Evolutionary conservation across 192 early-diverging fungal species (phyloP), one percentile per base, ranked within the genome.

Genomic region (Podila clonocystis): DNA sequence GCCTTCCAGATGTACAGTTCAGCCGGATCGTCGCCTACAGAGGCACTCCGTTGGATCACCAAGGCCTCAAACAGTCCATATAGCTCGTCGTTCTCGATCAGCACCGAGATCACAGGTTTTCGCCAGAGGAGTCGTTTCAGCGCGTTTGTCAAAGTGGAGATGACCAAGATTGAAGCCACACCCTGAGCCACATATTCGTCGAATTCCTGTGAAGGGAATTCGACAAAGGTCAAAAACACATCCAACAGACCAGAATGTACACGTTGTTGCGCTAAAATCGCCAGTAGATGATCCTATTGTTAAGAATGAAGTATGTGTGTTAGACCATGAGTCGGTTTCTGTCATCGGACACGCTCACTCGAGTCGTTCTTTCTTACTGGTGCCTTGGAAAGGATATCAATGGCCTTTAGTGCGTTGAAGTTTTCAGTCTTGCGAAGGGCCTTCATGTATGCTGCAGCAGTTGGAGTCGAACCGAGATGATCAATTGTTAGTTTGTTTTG

Each of bases 331-430:
- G 4, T 15, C 0, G 15, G 41, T 45, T 45, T 12, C 15, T 45
- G 41, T 15, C 11, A 45, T 12, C 11, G 33, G n/a, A 13, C 26
- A 63, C 57, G 48, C n/a, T 22, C 24, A 59, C n/a, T 22, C 24
- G 55, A 48, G n/a, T 22, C 19, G 9, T 6, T 67, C n/a, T 30
- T 62, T 75, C 85, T 68, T 83, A 88, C 89, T 3, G 86, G 85
- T 31, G 86, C 89, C 52, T 83, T 78, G 33, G 84, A 82, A 8
- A 87, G 41, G 29, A 90, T 82, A 30, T 86, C 69, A 36, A 90
- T 74, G 0, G 85, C 72, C 49, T 77, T 82, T 24, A 87, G 50
- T 22, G 83, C 70, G 70, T 73, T 72, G 34, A 80, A 80, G 19
- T 64, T 69, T 50, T 80, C 71, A 60, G 70, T 58, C 45, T 36